Evolutionary conservation across 148 eudicot genomes (phyloP), one percentile per base, ranked within the genome.

Genomic region (Linanthus parryae): DNA sequence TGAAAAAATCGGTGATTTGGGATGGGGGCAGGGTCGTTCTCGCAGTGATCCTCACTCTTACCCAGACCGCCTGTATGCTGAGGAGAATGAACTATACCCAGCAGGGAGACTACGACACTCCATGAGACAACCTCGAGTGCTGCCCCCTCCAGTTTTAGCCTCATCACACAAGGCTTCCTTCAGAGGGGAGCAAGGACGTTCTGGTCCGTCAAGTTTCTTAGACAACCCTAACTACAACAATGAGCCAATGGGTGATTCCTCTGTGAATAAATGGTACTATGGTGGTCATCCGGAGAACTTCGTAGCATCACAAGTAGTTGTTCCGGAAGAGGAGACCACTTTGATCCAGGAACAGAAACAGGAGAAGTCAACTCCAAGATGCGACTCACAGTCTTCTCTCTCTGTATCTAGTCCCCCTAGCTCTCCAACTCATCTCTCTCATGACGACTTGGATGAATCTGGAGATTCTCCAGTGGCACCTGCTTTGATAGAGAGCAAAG

Each of bases 371-470:
- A 59, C 65, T 16, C 66, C 73, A 16, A 74, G 89, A 59, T 74
- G 84, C 74, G 96, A 84, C 37, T 88, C 96, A 24, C 95, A 85
- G 33, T 90, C 95, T 41, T 83, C 97, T 27, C 81, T 90, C 48
- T 85, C 84, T 57, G 95, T 90, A 63, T 80, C 97, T 48, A 90
- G 95, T 54, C 92, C 97, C 33, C 97, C 97, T 58, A 73, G 54
- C 54, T 85, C 97, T 52, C 88, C 95, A 27, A 76, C 85, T 59
- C 97, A 80, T 53, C 73, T 83, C 30, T 90, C 97, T 41, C 88
- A 83, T 63, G 99, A 81, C 69, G 99, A 87, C 58, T 68, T 88
- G 73, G 90, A 91, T 63, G 95, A 79, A 61, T 73, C 88, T 46
- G 91, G 79, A 56, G 86, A 84, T 55, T 73, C 79, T 37, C 64